These are phyloP conservation scores for Backusella tarrabulga DNA, from an alignment of 192 early-diverging fungal species.

Conservation along the genomic window DNA sequence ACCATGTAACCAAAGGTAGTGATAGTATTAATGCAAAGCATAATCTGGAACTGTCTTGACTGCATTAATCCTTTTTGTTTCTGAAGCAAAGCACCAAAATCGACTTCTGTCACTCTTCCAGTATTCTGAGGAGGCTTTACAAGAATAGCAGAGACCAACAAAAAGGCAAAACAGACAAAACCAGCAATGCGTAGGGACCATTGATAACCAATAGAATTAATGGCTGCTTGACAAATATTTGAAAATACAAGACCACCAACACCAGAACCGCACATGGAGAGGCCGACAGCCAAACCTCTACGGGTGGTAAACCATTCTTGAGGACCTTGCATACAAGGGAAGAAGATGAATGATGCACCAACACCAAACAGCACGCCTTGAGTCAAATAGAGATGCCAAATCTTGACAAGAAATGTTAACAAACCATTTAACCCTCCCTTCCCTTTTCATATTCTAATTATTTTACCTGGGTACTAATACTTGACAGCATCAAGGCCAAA, in stretches of 20 bases:
- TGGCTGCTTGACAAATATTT: conserved; percentile 15
- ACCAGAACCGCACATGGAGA: conserved; percentile 72
- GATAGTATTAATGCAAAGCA: conserved; percentile 16
- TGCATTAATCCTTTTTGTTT: not conserved
- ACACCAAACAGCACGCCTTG: conserved; percentile 47
- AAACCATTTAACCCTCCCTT: too few species aligned
- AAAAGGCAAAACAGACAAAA: conserved; percentile 22
- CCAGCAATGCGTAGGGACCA: conserved; percentile 32
- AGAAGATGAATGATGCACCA: conserved; percentile 27
- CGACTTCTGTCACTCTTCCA: not conserved
- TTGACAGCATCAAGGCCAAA: conserved; percentile 18
- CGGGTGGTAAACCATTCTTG: conserved; percentile 67
- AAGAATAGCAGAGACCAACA: not conserved
- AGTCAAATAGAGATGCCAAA: conserved; percentile 46
- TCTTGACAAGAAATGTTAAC: not conserved
- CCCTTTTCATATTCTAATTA: not conserved
- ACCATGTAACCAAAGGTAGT: conserved; percentile 28
- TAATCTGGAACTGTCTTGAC: conserved; percentile 6
- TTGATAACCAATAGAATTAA: not conserved
- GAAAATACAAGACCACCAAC: conserved; percentile 50
- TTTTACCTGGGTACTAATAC: conserved; percentile 14
- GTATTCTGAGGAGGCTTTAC: conserved; percentile 12
- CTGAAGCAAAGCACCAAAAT: not conserved
- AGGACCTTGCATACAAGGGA: conserved; percentile 22
- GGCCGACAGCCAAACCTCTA: conserved; percentile 67